Conservation (phyloP, 352 stramenopile species). For the Phytophthora agathidicida region DNA sequence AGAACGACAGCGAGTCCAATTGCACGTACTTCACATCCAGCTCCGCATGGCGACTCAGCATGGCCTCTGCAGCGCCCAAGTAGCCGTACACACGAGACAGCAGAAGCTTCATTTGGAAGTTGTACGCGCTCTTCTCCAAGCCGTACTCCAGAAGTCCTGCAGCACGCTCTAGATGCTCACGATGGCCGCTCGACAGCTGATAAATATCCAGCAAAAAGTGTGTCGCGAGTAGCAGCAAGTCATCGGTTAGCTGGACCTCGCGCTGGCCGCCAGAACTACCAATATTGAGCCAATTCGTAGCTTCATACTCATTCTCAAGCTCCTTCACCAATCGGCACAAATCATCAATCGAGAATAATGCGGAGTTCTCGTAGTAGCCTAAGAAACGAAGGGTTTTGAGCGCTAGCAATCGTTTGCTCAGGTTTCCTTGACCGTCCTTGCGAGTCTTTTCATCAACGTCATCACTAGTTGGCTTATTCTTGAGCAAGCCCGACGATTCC, state of each 20-base stretch:
- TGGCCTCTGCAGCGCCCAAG: constrained; percentile 65
- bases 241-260: constrained; percentile 86
- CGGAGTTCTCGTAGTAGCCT: constrained; percentile 41
- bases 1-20: constrained; percentile 83
- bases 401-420: constrained; percentile 65
- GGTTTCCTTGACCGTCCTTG: constrained; percentile 49
- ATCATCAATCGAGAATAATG: constrained; percentile 29
- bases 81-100: constrained; percentile 82
- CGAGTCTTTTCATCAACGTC: constrained; percentile 33
- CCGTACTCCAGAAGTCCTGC: constrained; percentile 75
- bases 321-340: constrained; percentile 49
- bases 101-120: constrained; percentile 92
- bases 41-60: constrained; percentile 71
- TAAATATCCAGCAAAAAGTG: constrained; percentile 78
- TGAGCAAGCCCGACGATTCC: constrained; percentile 22
- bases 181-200: constrained; percentile 42
- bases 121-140: constrained; percentile 83
- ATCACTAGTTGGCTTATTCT: constrained; percentile 21
- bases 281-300: constrained; percentile 74
- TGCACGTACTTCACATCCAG: constrained; percentile 90
- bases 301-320: constrained; percentile 73
- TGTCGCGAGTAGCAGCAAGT: constrained; percentile 75
- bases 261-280: constrained; percentile 74
- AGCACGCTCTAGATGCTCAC: constrained; percentile 55
- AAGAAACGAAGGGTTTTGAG: constrained; percentile 82